Evolutionary conservation across 345 rosid genomes (phyloP), one percentile per base, ranked within the genome.

Genomic region (Aurinia saxatilis): DNA sequence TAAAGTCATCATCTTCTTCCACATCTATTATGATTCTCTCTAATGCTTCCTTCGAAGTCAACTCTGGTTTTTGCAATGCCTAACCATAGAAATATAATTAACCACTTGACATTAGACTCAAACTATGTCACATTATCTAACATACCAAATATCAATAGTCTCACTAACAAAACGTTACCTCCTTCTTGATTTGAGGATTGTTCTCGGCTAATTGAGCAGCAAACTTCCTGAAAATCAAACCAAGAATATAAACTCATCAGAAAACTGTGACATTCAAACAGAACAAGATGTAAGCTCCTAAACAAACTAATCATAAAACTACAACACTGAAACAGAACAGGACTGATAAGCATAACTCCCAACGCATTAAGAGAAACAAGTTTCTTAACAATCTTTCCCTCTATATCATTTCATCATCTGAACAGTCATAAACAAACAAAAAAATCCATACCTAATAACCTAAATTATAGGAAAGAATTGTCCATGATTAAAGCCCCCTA

Each of bases 201-300:
- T 42, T 82, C 74, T 72, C 85, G 73, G 90, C 88, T 59, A 92
- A 70, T 55, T 92, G 87, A 31, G 85, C 91, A 64, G 91, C 88
- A 66, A 82, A 90, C 58, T 78, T 86, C 84, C 95, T 87, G 75
- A 76, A 56, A 27, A 21, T 8, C 21, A 60, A 57, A 63, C 14
- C 46, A 69, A 48, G 36, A 68, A 44, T 6, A 27, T 3, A 4
- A 27, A 27, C 31, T 5, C 7, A 27, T 27, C 6, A 27, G 4
- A 27, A 27, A 27, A 27, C 31, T 27, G 31, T 27, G 5, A 27
- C 31, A 27, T 7, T 27, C 7, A 27, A 27, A 27, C 31, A 27
- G 31, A 27, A 27, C 31, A 27, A 7, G 31, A 27, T n/a, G n/a
- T n/a, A n/a, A n/a, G n/a, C n/a, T n/a, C n/a, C n/a, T n/a, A n/a